Base-by-base conservation (phyloP, 306 rosid genomes). In the Macrotyloma uniflorum region DNA sequence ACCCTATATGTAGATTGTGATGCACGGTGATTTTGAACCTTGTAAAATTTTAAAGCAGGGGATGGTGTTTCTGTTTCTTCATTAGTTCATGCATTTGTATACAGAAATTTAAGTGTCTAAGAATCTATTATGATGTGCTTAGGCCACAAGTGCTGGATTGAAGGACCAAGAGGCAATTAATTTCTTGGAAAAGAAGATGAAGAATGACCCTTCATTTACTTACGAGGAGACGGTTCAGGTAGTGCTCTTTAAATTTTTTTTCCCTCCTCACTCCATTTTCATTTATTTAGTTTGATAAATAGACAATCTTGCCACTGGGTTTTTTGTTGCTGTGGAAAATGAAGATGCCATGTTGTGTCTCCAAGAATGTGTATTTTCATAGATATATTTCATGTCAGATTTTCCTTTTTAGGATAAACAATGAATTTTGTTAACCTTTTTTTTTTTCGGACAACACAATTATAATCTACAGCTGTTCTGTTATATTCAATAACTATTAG, bases 141-240 rank as follows among this genome's bases (percentile, higher is more conserved):
- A 96, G 99, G 98, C 99, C 63, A 93, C 99, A 42, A 96, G 99
- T 79, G 98, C 99, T 82, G 99, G 99, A 78, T 86, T 80, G 59
- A 96, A 96, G 83, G 99, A 96, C 82, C 99, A 96, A 82, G 99
- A 96, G 87, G 99, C 98, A 15, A 93, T 96, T 63, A 96, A 96
- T 87, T 96, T 96, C 89, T 87, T 96, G 93, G 99, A 96, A 84
- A 96, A 96, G 90, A 96, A 96, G 85, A 96, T 96, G 99, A 96
- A 96, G 93, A 93, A 85, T 79, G 97, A 96, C 77, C 99, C 99
- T 77, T 85, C 89, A 26, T 90, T 96, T 86, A 85, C 98, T 63
- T 96, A 93, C 5, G 97, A 91, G 47, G 99, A 96, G 86, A 96
- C 98, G 1, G 98, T 96, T 67, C 99, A 96, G 99, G 99, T 96